Conservation (phyloP, 441 rosid species). For the Brassica balearica region DNA sequence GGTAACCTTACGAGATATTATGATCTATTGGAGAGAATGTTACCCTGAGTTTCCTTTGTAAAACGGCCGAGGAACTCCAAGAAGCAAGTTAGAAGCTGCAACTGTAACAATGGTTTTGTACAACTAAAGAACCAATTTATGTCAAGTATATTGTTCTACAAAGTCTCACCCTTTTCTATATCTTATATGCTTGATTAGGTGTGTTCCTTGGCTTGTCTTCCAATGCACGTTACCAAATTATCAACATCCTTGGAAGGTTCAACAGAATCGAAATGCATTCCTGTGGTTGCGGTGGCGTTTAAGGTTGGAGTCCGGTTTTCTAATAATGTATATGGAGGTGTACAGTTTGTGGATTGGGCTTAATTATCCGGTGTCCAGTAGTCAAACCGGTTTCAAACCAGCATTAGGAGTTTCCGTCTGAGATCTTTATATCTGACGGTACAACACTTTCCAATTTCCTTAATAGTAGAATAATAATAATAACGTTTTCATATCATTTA, state of each 20-base stretch:
- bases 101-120: neutral
- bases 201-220: slow-evolving; percentile 89
- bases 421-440: no score
- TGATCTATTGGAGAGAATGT: neutral
- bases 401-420: neutral
- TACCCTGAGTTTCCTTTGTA: neutral
- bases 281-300: slow-evolving; percentile 86
- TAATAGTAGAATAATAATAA: neutral
- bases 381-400: slow-evolving; percentile 15
- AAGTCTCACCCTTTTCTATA: slow-evolving; percentile 9
- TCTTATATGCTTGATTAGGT: slow-evolving; percentile 56
- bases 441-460: slow-evolving; percentile 2
- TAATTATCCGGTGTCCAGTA: slow-evolving; percentile 88
- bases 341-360: slow-evolving; percentile 97
- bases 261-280: slow-evolving; percentile 64
- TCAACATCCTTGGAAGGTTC: slow-evolving; percentile 89
- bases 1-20: neutral
- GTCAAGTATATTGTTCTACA: neutral
- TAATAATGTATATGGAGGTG: slow-evolving; percentile 90
- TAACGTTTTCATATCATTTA: neutral
- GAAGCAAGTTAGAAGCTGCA: neutral
- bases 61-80: neutral
- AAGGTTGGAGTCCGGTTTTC: slow-evolving; percentile 91
- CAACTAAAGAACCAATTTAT: neutral
- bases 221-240: slow-evolving; percentile 86